A percentile compares a stretch with the other conserved stretches of the same genome.
Conservation (phyloP, 1,139 yeast species). For the Geotrichum bryndzae region DNA sequence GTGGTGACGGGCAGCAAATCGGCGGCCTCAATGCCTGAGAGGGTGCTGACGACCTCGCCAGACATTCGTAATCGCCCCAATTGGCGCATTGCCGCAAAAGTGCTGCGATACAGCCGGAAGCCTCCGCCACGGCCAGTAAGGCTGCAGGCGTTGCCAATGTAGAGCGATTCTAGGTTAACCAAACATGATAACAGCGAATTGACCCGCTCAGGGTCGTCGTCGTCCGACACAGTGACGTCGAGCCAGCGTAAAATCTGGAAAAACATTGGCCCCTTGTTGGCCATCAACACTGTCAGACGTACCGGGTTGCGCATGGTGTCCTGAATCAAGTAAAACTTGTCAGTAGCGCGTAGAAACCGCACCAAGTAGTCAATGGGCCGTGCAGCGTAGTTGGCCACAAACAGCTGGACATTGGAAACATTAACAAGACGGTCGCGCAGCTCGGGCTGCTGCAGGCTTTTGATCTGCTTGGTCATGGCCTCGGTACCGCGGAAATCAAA, state of each 20-base stretch:
- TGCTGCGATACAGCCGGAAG: background rate
- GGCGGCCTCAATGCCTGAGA: conserved; percentile 1
- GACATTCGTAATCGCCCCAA: conserved; percentile 7
- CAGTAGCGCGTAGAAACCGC: conserved; percentile 3
- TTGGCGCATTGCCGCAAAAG: conserved; percentile 5
- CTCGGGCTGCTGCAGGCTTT: background rate
- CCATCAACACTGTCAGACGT: conserved; percentile 3
- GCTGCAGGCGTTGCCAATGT: background rate
- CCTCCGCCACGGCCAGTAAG: background rate
- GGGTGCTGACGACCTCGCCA: conserved; percentile 6
- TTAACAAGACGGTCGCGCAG: background rate
- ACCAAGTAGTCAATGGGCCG: conserved; percentile 7
- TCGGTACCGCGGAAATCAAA: conserved; percentile 11
- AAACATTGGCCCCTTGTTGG: background rate
- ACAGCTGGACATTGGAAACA: conserved; percentile 5
- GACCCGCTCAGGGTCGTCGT: background rate
- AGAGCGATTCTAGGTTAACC: conserved; percentile 6
- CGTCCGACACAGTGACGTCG: background rate
- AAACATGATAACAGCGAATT: background rate
- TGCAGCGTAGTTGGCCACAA: conserved; percentile 4
- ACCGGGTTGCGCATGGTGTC: conserved; percentile 10
- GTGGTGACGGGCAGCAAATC: conserved; percentile 6
- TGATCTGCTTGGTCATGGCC: conserved; percentile 8
- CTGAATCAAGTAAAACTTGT: conserved; percentile 9
- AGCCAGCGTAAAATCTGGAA: conserved; percentile 5